These are phyloP conservation scores for Circinella umbellata DNA, from an alignment of 371 early-diverging fungal genomes.

Conservation along the genomic window DNA sequence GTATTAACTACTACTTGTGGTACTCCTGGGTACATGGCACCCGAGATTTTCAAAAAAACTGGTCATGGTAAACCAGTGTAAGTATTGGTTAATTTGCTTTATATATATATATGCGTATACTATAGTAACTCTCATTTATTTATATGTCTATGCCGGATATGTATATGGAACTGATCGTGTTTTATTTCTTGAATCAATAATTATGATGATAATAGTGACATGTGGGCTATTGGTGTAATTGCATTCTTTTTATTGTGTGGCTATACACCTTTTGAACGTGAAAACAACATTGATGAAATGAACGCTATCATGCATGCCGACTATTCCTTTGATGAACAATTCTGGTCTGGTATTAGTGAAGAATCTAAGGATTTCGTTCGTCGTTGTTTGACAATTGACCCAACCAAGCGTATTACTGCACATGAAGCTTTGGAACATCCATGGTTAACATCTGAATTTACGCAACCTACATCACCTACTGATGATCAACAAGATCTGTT, in stretches of 20 bases:
- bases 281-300: constrained; percentile 63
- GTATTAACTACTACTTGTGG: constrained; percentile 84
- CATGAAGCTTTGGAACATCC: constrained; percentile 74
- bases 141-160: too few species aligned
- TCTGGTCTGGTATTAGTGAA: constrained; percentile 68
- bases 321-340: constrained; percentile 80
- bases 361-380: constrained; percentile 84
- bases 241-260: constrained; percentile 90
- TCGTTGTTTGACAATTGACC: constrained; percentile 75
- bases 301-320: constrained; percentile 76
- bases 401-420: constrained; percentile 78
- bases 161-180: too few species aligned
- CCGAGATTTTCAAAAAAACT: constrained; percentile 78
- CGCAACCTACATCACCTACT: constrained; percentile 33
- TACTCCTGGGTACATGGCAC: constrained; percentile 89
- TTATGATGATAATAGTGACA: constrained; percentile 66
- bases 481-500: constrained; percentile 61
- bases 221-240: constrained; percentile 95
- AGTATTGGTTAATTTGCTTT: constrained; percentile 30
- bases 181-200: constrained; percentile 20
- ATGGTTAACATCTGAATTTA: constrained; percentile 60
- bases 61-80: constrained; percentile 72
- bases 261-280: constrained; percentile 88
- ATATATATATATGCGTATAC: too few species aligned
- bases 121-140: too few species aligned